Conservation (phyloP, 2,329 filamentous ascomycete genomes). For the Phyllosticta paracitricarpa region DNA sequence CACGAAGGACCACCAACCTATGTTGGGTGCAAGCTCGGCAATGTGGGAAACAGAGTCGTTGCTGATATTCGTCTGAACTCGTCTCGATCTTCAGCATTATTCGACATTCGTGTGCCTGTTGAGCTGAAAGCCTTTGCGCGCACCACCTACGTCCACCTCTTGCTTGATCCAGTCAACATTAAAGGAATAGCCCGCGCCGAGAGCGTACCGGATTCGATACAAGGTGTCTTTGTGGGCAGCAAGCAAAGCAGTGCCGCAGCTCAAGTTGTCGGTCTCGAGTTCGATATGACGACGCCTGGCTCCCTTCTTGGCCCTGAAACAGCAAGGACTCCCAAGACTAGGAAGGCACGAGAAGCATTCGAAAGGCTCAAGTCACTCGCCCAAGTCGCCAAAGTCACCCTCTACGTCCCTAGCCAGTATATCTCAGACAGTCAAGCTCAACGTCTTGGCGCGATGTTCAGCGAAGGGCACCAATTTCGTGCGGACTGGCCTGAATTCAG, state of each 20-base stretch:
- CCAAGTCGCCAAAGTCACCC: not conserved
- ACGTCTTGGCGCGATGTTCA: not conserved
- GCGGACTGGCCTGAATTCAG: not conserved
- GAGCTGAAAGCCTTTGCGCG: not conserved
- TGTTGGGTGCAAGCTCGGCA: not conserved
- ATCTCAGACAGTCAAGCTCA: not conserved
- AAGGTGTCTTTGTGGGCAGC: not conserved
- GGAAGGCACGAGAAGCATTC: slow-evolving; percentile 28
- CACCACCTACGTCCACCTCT: not conserved
- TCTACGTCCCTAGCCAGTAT: not conserved
- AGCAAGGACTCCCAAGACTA: not conserved
- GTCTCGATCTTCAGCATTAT: not conserved
- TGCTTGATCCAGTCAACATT: not conserved
- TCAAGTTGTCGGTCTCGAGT: not conserved
- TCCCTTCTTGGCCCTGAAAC: not conserved
- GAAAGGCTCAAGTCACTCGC: slow-evolving; percentile 21
- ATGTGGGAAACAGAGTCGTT: not conserved
- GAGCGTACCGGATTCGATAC: not conserved
- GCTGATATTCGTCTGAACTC: slow-evolving; percentile 1
- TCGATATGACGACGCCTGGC: not conserved
- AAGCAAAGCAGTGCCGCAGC: not conserved
- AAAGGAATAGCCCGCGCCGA: not conserved
- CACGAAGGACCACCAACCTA: not conserved
- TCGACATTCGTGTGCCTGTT: slow-evolving; percentile 1
- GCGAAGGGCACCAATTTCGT: not conserved